Evolutionary conservation across 2,329 filamentous ascomycete genomes (phyloP).

Genomic region (Alternaria viburni): DNA sequence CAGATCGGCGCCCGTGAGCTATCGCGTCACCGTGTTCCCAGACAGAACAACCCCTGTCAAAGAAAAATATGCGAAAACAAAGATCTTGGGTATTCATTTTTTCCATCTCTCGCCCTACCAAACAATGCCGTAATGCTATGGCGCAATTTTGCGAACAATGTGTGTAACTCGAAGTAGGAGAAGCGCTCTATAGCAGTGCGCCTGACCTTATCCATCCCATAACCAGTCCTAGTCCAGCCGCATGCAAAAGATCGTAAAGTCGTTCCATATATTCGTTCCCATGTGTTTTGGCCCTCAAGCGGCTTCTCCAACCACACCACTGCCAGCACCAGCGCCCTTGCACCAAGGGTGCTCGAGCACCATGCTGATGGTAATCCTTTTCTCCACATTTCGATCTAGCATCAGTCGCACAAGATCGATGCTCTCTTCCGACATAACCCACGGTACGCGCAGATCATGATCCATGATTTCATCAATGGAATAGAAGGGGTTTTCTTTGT

Average conservation of each 20-base stretch:
- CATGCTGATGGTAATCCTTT: constrained; percentile 83
- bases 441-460: constrained; percentile 89
- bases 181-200: neutral
- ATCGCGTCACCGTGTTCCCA: neutral
- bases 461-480: constrained; percentile 99
- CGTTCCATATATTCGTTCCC: constrained; percentile 5
- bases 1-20: neutral
- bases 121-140: neutral
- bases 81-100: neutral
- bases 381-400: constrained; percentile 87
- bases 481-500: constrained; percentile 99
- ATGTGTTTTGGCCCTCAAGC: neutral
- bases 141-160: neutral
- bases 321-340: constrained; percentile 13
- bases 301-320: neutral
- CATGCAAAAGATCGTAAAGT: constrained; percentile 5
- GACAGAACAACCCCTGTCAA: neutral
- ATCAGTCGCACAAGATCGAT: constrained; percentile 90
- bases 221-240: neutral
- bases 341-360: constrained; percentile 92
- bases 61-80: neutral
- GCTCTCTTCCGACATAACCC: constrained; percentile 85
- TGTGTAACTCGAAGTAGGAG: neutral
- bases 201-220: neutral
- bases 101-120: neutral